phyloP scores from a whole-genome alignment of 2,329 filamentous ascomycete genomes.

The Hypoxylon sp. region DNA sequence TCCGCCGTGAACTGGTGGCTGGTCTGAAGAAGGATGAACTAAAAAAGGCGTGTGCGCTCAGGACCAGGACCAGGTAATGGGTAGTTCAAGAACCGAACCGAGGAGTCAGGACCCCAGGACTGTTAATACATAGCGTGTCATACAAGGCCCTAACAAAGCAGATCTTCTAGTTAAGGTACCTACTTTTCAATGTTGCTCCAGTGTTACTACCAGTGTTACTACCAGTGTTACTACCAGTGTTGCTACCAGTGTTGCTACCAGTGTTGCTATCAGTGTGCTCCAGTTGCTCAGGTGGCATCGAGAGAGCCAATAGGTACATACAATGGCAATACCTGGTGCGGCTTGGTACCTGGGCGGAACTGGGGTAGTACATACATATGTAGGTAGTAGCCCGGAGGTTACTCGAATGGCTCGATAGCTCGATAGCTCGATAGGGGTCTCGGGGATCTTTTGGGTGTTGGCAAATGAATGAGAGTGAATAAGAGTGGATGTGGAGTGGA shows the following conservation, averaged over 20 bases:
- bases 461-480: not conserved
- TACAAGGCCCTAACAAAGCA: conserved; percentile 1
- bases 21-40: conserved; percentile 18
- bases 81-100: conserved; percentile 8
- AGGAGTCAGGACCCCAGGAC: not conserved
- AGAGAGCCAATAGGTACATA: conserved; percentile 19
- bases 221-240: too few species aligned
- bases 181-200: not conserved
- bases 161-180: not conserved
- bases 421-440: conserved; percentile 36
- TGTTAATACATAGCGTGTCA: not conserved
- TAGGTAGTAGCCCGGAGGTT: conserved; percentile 34
- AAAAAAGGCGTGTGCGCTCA: conserved; percentile 12
- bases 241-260: too few species aligned
- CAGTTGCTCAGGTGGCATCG: not conserved
- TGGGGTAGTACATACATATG: conserved; percentile 27
- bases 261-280: too few species aligned
- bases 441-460: conserved; percentile 30
- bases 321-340: conserved; percentile 20
- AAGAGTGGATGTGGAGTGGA: not conserved
- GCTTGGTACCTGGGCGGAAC: conserved; percentile 28
- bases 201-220: too few species aligned
- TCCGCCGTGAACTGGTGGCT: conserved; percentile 27
- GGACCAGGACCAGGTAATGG: conserved; percentile 6
- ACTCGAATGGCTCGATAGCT: conserved; percentile 3